These are phyloP conservation scores for Boletus rubescentipes DNA, from an alignment of 768 basidiomycete species.

Conservation along the genomic window DNA sequence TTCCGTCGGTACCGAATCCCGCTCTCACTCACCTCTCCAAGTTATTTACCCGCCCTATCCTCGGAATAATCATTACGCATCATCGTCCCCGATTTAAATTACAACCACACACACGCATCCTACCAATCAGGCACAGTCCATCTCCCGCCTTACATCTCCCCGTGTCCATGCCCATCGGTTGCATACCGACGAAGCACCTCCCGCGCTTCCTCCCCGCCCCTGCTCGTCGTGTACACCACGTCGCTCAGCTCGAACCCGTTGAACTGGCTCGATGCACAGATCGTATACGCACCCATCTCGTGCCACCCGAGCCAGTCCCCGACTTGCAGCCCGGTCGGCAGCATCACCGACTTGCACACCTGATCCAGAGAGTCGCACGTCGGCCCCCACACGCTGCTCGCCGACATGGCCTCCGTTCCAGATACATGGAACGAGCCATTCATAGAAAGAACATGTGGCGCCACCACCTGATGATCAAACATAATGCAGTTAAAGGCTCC, in stretches of 20 bases:
- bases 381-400: constrained; percentile 92
- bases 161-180: constrained; percentile 40
- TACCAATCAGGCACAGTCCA: background rate
- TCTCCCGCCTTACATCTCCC: constrained; percentile 5
- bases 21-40: background rate
- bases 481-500: constrained; percentile 96
- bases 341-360: constrained; percentile 61
- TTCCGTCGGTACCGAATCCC: constrained; percentile 11
- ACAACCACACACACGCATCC: constrained; percentile 1
- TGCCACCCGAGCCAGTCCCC: constrained; percentile 99
- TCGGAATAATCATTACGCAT: constrained; percentile 15
- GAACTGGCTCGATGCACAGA: constrained; percentile 95
- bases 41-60: background rate
- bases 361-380: constrained; percentile 98
- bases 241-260: constrained; percentile 85
- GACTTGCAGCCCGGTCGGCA: constrained; percentile 72
- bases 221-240: constrained; percentile 77
- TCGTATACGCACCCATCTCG: constrained; percentile 99
- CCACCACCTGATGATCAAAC: constrained; percentile 93
- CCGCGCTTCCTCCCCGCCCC: constrained; percentile 51
- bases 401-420: constrained; percentile 40
- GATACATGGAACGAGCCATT: constrained; percentile 54
- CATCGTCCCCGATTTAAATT: constrained; percentile 9
- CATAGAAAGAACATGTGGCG: constrained; percentile 78
- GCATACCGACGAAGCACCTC: constrained; percentile 51